Base-by-base conservation (phyloP, 768 basidiomycete species). In the Lactarius trivialis region DNA sequence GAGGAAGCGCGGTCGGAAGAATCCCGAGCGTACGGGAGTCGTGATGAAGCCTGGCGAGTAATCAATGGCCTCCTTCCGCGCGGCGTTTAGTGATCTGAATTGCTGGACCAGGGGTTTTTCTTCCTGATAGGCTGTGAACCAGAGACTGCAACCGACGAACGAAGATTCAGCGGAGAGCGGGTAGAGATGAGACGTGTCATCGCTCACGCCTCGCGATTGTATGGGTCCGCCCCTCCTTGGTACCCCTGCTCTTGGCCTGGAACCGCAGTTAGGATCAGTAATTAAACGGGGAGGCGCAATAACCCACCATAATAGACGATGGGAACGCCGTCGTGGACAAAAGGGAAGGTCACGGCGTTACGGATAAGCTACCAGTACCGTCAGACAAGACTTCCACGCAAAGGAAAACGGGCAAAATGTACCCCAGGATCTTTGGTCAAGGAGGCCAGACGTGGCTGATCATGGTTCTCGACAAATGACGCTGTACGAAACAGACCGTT, bases 401-500 rank as follows among this genome's bases (percentile, higher is more conserved):
- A 19, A 33, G 24, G 1, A 37, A 26, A 19, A 8, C 8, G 8
- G 49, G 30, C 43, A n/a, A 21, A n/a, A 71, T 76, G 30, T 68
- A 79, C 77, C 60, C 75, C 73, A 2, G 72, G 68, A 66, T 82
- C 82, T 33, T 71, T 70, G 17, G 77, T 77, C 45, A 75, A 50
- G 6, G 76, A 78, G 34, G 70, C 71, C 62, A 83, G 80, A 19
- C 81, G 76, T 11, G 81, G 77, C 57, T 81, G 76, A 65, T 83
- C 82, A 54, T 82, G 81, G 68, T 83, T 83, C 69, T 82, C 81
- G 48, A 82, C 71, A 72, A 82, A 82, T 7, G 78, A 74, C 9
- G 77, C 81, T 0, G 75, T 74, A 68, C 73, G 71, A 66, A 77
- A 76, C 36, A 72, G 57, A 28, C 79, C 77, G 33, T 73, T 72